A percentile compares a stretch with the other conserved stretches of the same genome.
These are phyloP conservation scores for Penicillium argentinense DNA, from an alignment of 495 filamentous ascomycete species.

Conservation along the genomic window DNA sequence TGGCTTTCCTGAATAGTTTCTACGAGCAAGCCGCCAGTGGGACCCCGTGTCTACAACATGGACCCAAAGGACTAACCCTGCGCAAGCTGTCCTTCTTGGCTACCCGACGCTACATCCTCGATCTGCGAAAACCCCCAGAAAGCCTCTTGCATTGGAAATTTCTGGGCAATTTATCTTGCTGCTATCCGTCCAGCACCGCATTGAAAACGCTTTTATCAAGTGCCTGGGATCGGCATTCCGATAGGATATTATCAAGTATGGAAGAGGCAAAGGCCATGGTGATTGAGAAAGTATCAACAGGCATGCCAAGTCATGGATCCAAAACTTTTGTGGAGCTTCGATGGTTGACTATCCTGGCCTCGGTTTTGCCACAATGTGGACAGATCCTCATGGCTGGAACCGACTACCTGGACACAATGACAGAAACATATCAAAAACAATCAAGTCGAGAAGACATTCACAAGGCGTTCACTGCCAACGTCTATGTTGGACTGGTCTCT, in stretches of 20 bases:
- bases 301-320: constrained; percentile 34
- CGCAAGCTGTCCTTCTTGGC: constrained; percentile 64
- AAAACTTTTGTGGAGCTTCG: constrained; percentile 35
- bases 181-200: constrained; percentile 40
- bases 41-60: constrained; percentile 35
- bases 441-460: constrained; percentile 54
- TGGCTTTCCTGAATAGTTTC: constrained; percentile 62
- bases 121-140: constrained; percentile 19
- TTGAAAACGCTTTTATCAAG: constrained; percentile 45
- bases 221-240: constrained; percentile 37
- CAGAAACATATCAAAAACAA: constrained; percentile 58
- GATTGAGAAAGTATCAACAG: constrained; percentile 47
- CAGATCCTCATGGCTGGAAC: constrained; percentile 75
- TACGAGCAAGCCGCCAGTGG: constrained; percentile 50
- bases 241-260: constrained; percentile 38
- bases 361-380: constrained; percentile 35
- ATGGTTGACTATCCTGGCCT: constrained; percentile 41
- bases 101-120: constrained; percentile 43
- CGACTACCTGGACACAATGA: constrained; percentile 78
- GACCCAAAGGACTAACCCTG: constrained; percentile 52
- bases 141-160: constrained; percentile 39
- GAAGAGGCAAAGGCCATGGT: constrained; percentile 48
- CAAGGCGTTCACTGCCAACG: constrained; percentile 62
- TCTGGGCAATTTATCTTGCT: constrained; percentile 37
- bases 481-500: constrained; percentile 70